These are phyloP conservation scores for Coniferiporia sulphurascens DNA, from an alignment of 1,284 basidiomycete species.

Conservation along the genomic window DNA sequence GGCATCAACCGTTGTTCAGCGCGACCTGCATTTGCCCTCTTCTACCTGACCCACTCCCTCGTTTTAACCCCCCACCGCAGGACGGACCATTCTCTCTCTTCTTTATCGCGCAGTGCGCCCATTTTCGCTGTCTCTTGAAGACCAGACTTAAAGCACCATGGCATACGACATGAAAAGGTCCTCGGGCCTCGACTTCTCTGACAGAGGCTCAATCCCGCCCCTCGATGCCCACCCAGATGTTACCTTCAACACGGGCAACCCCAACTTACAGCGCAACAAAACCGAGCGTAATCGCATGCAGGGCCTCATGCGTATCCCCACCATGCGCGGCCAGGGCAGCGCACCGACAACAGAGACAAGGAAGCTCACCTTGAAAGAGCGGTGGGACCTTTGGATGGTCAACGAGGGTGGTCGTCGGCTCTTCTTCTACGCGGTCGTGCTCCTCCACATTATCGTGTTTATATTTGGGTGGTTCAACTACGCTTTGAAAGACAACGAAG, in stretches of 20 bases:
- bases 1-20: background rate
- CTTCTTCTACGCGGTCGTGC: constrained; percentile 73
- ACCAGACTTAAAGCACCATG: constrained; percentile 8
- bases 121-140: background rate
- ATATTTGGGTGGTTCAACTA: constrained; percentile 75
- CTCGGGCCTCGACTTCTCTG: constrained; percentile 70
- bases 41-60: constrained; percentile 1
- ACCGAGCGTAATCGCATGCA: constrained; percentile 73
- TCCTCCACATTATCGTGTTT: constrained; percentile 72
- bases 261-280: constrained; percentile 69
- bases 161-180: constrained; percentile 36
- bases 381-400: constrained; percentile 78
- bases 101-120: background rate
- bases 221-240: constrained; percentile 54
- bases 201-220: constrained; percentile 43
- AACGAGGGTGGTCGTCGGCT: constrained; percentile 78
- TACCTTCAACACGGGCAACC: constrained; percentile 28
- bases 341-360: constrained; percentile 33
- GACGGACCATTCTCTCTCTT: constrained; percentile 7
- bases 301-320: constrained; percentile 62
- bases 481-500: constrained; percentile 70
- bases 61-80: constrained; percentile 4
- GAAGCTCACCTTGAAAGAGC: constrained; percentile 32
- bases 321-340: constrained; percentile 29
- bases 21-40: constrained; percentile 1